Evolutionary conservation across 2,329 filamentous ascomycete genomes (phyloP).

Genomic region (Xylariaceae sp.): DNA sequence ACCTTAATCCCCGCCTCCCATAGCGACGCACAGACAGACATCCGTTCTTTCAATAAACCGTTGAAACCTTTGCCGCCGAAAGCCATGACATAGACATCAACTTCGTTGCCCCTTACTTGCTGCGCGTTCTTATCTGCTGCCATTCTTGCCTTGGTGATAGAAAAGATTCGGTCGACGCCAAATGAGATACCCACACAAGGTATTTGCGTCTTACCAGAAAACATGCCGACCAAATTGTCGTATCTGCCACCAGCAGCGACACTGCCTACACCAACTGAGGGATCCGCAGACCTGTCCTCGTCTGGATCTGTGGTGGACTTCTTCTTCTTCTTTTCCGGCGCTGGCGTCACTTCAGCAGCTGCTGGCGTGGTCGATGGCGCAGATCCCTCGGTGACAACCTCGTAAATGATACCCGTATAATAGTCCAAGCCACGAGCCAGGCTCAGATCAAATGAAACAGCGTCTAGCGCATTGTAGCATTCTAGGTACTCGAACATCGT

Average conservation of each 20-base stretch:
- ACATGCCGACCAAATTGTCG: conserved; percentile 75
- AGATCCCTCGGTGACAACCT: conserved; percentile 69
- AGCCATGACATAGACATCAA: conserved; percentile 93
- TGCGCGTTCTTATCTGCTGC: conserved; percentile 41
- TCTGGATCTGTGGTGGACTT: conserved; percentile 41
- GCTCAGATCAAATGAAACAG: conserved; percentile 69
- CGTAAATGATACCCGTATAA: conserved; percentile 71
- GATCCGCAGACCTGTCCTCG: conserved; percentile 63
- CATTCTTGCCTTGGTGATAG: conserved; percentile 66
- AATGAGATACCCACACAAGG: conserved; percentile 77
- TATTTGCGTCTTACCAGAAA: conserved; percentile 65
- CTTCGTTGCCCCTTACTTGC: conserved; percentile 62
- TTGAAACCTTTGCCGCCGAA: conserved; percentile 83
- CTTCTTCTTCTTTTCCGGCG: conserved; percentile 35
- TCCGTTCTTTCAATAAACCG: conserved; percentile 77
- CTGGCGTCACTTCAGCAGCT: conserved; percentile 16
- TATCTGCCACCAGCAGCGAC: conserved; percentile 74
- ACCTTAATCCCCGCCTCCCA: conserved; percentile 88
- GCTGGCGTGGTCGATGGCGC: conserved; percentile 38
- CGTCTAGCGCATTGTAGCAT: conserved; percentile 57
- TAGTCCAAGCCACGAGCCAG: conserved; percentile 73
- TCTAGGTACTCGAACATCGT: conserved; percentile 66
- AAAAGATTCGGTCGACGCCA: conserved; percentile 75
- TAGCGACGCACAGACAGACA: conserved; percentile 69
- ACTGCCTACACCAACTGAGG: conserved; percentile 67